Evolutionary conservation across 2,329 filamentous ascomycete genomes (phyloP), one percentile per base, ranked within the genome.

Genomic region (Curvularia spicifera): DNA sequence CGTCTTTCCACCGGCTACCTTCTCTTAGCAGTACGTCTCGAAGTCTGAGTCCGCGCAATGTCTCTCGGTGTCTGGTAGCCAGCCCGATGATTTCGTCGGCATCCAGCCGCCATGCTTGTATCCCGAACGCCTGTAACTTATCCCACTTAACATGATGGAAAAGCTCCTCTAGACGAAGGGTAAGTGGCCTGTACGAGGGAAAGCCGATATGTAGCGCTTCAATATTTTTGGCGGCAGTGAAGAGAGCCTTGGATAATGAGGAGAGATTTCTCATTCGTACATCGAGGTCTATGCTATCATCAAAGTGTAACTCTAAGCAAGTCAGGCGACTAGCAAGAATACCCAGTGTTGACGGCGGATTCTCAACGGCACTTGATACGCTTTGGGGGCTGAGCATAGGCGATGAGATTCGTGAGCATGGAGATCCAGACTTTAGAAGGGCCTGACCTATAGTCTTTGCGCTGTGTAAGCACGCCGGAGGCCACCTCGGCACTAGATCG

Each of bases 191-290:
- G 55, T 84, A 80, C 6, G 83, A 81, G 0, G 85, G 84, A 63
- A 89, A 90, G 3, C 87, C 87, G 33, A 90, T 80, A 65, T 90
- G 87, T 18, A 90, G 78, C 20, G 85, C 83, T 57, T 85, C 81
- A 66, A 90, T 83, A 57, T 87, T 86, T 51, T 80, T 81, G 4
- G 87, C 85, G 9, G 84, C 81, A 3, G 73, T 78, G 66, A 90
- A 88, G 24, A 89, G 80, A 5, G 79, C 80, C 43, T 80, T 79
- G 62, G 89, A 89, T 8, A 87, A 77, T 3, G 73, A 72, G 3
- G 87, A 87, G 0, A 90, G 77, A 57, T 84, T 81, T 20, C 78
- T 76, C 78, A 89, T 86, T 56, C 83, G 83, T 29, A 79, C 76
- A 60, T 86, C 84, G 15, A 89, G 78, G 64, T 87, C 82, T 4